Base-by-base conservation (phyloP, 73 alveolate genomes). In the Paramecium sonneborni region DNA sequence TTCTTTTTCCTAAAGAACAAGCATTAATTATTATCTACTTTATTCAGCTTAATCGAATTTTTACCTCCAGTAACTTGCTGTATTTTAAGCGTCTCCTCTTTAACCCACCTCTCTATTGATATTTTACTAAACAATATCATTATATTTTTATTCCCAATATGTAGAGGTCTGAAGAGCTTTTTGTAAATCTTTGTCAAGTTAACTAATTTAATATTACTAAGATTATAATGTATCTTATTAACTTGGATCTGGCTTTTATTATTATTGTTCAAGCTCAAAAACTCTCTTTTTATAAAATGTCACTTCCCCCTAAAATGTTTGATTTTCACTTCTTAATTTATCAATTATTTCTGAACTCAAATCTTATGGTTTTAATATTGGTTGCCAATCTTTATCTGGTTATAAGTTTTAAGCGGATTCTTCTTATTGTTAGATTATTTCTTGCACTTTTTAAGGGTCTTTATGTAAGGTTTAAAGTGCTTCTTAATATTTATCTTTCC, bases 31-130 rank as follows among this genome's bases (percentile, higher is more conserved):
- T 46, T 30, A 23, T 79, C 41, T 79, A 30, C 55, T 44, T 79
- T 79, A 79, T 79, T 79, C 69, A 6, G 76, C 90, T 79, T 79
- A 5, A 46, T 79, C 90, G 32, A n/a, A 46, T 79, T 46, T 79
- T 44, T 79, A 43, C 24, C 90, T 79, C 90, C 90, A 79, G 41
- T 79, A 79, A 23, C 90, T 79, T 38, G 74, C 90, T 46, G 90
- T 38, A 23, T 79, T 41, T 79, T 79, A 24, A 34, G 69, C 41
- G 24, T 79, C 90, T 8, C 46, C 44, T 4, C 46, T 30, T 30
- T 72, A n/a, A 15, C 90, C 74, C 5, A 46, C 55, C 56, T 79
- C 90, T 43, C 21, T 79, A n/a, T 41, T 24, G 28, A 79, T 79
- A 44, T 46, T 79, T 24, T 79, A 38, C n/a, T 79, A 15, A 14